Conservation (phyloP, 495 filamentous ascomycete species). For the Aspergillus kassunensis region DNA sequence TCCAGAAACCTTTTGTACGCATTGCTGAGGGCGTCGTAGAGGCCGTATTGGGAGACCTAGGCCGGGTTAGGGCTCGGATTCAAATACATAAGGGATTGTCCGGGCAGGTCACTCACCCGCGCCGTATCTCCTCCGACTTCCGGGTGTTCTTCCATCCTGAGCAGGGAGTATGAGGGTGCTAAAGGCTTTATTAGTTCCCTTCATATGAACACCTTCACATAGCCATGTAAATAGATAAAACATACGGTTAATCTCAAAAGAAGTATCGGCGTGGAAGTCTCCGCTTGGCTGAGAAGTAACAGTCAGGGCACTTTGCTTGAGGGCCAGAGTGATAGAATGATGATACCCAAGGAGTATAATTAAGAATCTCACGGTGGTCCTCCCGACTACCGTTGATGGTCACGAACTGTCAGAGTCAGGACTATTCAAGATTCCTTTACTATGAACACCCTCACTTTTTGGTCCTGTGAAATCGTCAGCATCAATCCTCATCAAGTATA, state of each 20-base stretch:
- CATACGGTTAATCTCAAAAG: constrained; percentile 47
- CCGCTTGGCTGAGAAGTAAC: constrained; percentile 26
- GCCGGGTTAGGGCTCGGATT: not conserved
- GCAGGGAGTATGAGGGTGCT: constrained; percentile 47
- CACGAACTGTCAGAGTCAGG: constrained; percentile 23
- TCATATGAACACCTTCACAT: no score
- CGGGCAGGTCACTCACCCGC: constrained; percentile 26
- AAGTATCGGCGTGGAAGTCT: constrained; percentile 51
- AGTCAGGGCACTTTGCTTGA: not conserved
- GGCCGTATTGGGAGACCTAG: constrained; percentile 43
- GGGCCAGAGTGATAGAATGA: not conserved
- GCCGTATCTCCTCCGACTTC: constrained; percentile 51
- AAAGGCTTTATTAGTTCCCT: no score
- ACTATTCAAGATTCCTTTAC: no score
- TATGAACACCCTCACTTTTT: constrained; percentile 1
- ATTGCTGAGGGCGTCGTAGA: constrained; percentile 47
- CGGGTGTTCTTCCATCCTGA: constrained; percentile 54
- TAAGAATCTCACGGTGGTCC: constrained; percentile 34
- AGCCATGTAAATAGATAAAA: not conserved
- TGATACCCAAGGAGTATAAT: constrained; percentile 38
- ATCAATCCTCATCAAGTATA: no score
- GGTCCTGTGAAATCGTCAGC: not conserved
- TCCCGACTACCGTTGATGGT: constrained; percentile 32
- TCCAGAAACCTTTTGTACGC: constrained; percentile 45
- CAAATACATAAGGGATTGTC: not conserved